Base-by-base conservation (phyloP, 345 rosid species). In the Melaleuca quinquenervia region DNA sequence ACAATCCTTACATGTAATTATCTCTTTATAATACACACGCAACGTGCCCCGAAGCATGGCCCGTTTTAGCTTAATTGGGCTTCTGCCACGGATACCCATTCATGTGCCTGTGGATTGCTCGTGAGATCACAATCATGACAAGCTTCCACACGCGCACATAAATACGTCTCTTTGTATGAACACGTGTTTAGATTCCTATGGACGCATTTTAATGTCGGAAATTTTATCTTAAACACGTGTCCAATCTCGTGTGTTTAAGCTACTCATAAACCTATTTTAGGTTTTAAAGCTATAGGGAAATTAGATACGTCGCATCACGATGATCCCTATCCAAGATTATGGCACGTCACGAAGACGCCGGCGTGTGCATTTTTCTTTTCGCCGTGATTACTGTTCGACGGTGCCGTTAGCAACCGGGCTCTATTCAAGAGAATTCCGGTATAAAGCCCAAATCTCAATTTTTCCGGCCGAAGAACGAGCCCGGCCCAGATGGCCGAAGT, bases 181-280 rank as follows among this genome's bases (percentile, higher is more conserved):
- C 21, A 29, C 21, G 6, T 11, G 0, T 29, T 7, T 7, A 29
- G 36, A 29, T 62, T 29, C 11, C 29, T 29, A 15, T 15, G 18
- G 11, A n/a, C 18, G 12, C 12, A 0, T 6, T n/a, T n/a, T 12
- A 11, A 29, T 7, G 3, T 29, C 0, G 20, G 3, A 62, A 21
- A 32, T 62, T 8, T 15, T 0, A 4, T 29, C 75, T 29, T 62
- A 16, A 18, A 29, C 0, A 32, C 2, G 11, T 62, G 27, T 29
- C 5, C 3, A 21, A 62, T 62, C 7, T 62, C 0, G 0, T 3
- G 3, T 1, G 6, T 20, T 0, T 64, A 64, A 15, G 22, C 24
- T 16, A 0, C 20, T 8, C 1, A 62, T 62, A 15, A 64, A 64
- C 1, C 24, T 8, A 0, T 58, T 58, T 0, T 58, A 3, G 18